Evolutionary conservation across 2,329 filamentous ascomycete species (phyloP).

Genomic region (Neopestalotiopsis clavispora): DNA sequence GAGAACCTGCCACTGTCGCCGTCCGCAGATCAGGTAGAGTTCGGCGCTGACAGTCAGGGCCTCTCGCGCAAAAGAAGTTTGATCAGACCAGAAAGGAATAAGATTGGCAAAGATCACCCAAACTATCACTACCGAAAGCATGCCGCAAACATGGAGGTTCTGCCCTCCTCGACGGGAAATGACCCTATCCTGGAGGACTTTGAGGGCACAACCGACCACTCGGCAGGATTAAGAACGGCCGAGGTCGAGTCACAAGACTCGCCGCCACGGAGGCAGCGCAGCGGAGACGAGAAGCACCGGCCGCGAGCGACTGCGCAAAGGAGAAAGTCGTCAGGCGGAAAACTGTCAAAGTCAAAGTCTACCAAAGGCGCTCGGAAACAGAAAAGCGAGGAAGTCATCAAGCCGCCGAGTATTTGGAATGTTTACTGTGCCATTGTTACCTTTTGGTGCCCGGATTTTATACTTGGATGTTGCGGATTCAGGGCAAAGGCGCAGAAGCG

Average conservation of each 20-base stretch:
- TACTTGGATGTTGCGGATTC: conserved; percentile 86
- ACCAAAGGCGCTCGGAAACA: conserved; percentile 55
- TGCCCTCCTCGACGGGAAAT: conserved; percentile 90
- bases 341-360: conserved; percentile 62
- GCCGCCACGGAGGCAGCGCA: conserved; percentile 40
- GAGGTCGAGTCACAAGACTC: conserved; percentile 53
- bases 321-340: conserved; percentile 56
- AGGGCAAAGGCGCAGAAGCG: conserved; percentile 83
- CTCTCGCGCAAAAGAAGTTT: conserved; percentile 80
- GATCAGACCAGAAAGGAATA: conserved; percentile 85
- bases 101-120: conserved; percentile 84
- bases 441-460: conserved; percentile 89
- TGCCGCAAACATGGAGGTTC: conserved; percentile 88
- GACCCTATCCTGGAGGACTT: conserved; percentile 85
- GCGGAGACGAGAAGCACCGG: conserved; percentile 43
- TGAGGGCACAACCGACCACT: conserved; percentile 65
- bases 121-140: conserved; percentile 97
- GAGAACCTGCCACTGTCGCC: conserved; percentile 62
- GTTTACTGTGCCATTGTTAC: conserved; percentile 93
- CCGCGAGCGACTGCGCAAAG: conserved; percentile 42
- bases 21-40: conserved; percentile 41
- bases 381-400: conserved; percentile 65
- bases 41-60: conserved; percentile 35
- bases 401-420: conserved; percentile 89
- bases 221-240: conserved; percentile 47